Base-by-base conservation (phyloP, 2,329 filamentous ascomycete genomes). In the Alternaria gaisen region DNA sequence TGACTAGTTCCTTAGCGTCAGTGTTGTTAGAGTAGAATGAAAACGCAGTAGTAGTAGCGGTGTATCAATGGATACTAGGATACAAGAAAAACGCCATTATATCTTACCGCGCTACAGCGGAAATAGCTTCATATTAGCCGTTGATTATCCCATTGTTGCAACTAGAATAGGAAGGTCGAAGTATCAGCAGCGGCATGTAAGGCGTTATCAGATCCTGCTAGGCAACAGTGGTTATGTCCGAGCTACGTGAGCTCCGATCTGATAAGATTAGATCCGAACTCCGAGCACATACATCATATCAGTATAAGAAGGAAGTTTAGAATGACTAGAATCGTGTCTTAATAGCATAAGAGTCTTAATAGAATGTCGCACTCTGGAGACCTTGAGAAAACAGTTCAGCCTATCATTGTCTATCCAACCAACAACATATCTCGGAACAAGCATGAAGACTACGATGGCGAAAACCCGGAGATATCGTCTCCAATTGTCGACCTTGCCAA, bases 141-240 rank as follows among this genome's bases (percentile, higher is more conserved):
- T 38, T 10, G 16, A 18, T 9, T 38, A 9, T 18, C 16, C 36
- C 36, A 6, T 32, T 12, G 5, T 20, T 20, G 26, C 3, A 47
- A 32, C 44, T 14, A 18, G 3, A 47, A 47, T 16, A 47, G 44
- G 26, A 47, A 32, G 44, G 44, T 47, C 11, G 32, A 18, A 32
- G 44, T 30, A 18, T 47, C 18, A 47, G 4, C n/a, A 18, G 28
- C 44, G 26, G 11, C 16, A 46, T 30, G 43, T n/a, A 20, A n/a
- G 43, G 24, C 43, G n/a, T 30, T 46, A 46, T 46, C 43, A 46
- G 43, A 46, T 46, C 43, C 26, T 46, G 43, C 43, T 46, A 46
- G 43, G 43, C 43, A 46, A 1, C 43, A 18, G 18, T 30, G 10
- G 24, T 46, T n/a, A 46, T 30, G 8, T 30, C 28, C 28, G 28